Conservation (phyloP, 2,329 filamentous ascomycete genomes). For the Trichoderma asperellum region DNA sequence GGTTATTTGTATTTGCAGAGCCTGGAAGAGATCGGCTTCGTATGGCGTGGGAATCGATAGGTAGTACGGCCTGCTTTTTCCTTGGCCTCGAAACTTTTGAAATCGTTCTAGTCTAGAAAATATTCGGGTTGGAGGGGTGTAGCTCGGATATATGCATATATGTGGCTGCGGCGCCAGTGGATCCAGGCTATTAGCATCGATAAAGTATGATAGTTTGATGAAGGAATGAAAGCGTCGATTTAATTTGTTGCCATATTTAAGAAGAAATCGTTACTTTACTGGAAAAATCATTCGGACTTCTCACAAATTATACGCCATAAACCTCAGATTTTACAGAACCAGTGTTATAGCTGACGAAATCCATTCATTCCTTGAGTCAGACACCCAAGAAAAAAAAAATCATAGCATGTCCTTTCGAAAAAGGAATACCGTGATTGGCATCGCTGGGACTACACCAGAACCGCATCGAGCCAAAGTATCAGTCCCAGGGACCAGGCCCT, state of each 20-base stretch:
- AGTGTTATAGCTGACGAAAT: background rate
- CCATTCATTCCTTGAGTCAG: background rate
- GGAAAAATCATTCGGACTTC: background rate
- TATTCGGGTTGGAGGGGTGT: constrained; percentile 9
- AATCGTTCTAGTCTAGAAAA: constrained; percentile 17
- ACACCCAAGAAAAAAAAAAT: background rate
- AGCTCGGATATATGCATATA: constrained; percentile 4
- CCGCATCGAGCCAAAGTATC: constrained; percentile 44
- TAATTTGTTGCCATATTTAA: background rate
- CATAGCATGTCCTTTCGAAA: constrained; percentile 61
- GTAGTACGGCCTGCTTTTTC: background rate
- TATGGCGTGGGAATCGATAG: background rate
- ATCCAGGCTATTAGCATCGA: constrained; percentile 6
- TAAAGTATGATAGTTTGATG: background rate
- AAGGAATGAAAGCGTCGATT: background rate
- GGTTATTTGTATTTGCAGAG: background rate
- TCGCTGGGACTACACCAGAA: constrained; percentile 34
- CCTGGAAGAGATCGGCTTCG: background rate
- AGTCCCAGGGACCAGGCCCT: constrained; percentile 69
- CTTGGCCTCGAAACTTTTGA: background rate
- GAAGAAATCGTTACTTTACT: background rate
- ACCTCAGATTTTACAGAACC: background rate
- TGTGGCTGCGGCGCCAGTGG: background rate
- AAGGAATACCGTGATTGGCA: constrained; percentile 56
- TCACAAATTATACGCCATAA: background rate